Conservation (phyloP, 345 rosid genomes). For the Bretschneidera sinensis region DNA sequence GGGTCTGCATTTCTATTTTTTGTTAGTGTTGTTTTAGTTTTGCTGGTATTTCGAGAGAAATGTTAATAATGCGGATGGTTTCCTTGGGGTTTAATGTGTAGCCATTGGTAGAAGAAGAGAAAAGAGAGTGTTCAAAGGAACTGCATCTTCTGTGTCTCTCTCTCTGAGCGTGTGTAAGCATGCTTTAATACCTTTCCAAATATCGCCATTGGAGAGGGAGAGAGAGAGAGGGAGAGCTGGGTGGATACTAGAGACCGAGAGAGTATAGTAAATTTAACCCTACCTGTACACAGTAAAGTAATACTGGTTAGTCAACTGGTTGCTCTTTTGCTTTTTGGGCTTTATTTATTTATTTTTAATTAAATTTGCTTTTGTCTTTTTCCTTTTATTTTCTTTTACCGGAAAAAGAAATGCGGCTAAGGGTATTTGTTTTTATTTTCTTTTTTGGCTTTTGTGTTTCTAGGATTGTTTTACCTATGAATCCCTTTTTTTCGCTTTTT, state of each 20-base stretch:
- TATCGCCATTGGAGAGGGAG: not conserved
- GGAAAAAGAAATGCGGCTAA: no score
- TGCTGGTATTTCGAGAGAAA: not conserved
- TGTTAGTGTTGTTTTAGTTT: not conserved
- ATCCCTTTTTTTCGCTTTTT: no score
- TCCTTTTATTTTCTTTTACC: not conserved
- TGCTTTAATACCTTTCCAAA: no score
- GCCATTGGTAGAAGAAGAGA: constrained; percentile 1
- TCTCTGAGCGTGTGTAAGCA: not conserved
- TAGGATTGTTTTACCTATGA: not conserved
- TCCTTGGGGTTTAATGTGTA: not conserved
- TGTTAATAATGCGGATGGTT: not conserved
- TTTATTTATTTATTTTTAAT: no score
- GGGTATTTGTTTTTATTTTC: not conserved
- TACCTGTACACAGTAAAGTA: not conserved
- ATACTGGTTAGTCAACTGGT: constrained; percentile 17
- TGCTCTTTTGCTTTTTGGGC: not conserved
- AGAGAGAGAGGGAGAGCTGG: not conserved
- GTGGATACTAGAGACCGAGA: not conserved
- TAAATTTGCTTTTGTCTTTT: not conserved
- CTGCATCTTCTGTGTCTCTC: not conserved
- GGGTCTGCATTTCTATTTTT: constrained; percentile 4
- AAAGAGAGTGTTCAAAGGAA: not conserved
- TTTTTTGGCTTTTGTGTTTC: not conserved
- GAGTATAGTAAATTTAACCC: constrained; percentile 17